A percentile compares a stretch with the other conserved stretches of the same genome.
phyloP scores from a whole-genome alignment of 169 alveolate species.

The Cryptosporidium canis region DNA sequence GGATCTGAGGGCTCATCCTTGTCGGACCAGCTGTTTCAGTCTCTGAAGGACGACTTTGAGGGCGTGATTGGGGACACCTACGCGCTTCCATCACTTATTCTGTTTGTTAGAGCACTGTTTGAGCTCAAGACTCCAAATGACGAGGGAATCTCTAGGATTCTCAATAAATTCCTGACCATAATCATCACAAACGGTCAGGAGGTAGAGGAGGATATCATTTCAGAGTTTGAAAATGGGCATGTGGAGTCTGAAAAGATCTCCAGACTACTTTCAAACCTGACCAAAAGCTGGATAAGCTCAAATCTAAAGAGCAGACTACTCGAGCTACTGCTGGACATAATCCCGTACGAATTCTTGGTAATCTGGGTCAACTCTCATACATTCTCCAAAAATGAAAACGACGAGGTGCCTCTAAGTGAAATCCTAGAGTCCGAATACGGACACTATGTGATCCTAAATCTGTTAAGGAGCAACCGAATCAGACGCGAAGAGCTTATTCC shows the following conservation, averaged over 20 bases:
- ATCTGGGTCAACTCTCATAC: conserved; percentile 40
- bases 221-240: background rate
- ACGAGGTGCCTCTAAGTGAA: background rate
- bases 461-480: conserved; percentile 19
- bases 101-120: background rate
- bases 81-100: conserved; percentile 36
- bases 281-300: conserved; percentile 35
- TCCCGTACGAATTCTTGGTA: conserved; percentile 10
- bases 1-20: background rate
- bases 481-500: conserved; percentile 32
- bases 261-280: conserved; percentile 13
- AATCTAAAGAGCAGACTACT: conserved; percentile 23
- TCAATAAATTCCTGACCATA: conserved; percentile 1
- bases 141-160: background rate
- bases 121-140: background rate
- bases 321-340: conserved; percentile 18
- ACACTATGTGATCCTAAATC: conserved; percentile 25
- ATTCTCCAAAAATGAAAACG: background rate
- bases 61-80: conserved; percentile 56
- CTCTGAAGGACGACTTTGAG: conserved; percentile 25
- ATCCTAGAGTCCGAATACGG: conserved; percentile 39
- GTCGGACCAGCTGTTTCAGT: conserved; percentile 8
- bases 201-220: conserved; percentile 23
- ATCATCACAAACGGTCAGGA: conserved; percentile 45
- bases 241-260: conserved; percentile 28